phyloP scores from a whole-genome alignment of 257 asterid species.

The Primulina huaijiensis region DNA sequence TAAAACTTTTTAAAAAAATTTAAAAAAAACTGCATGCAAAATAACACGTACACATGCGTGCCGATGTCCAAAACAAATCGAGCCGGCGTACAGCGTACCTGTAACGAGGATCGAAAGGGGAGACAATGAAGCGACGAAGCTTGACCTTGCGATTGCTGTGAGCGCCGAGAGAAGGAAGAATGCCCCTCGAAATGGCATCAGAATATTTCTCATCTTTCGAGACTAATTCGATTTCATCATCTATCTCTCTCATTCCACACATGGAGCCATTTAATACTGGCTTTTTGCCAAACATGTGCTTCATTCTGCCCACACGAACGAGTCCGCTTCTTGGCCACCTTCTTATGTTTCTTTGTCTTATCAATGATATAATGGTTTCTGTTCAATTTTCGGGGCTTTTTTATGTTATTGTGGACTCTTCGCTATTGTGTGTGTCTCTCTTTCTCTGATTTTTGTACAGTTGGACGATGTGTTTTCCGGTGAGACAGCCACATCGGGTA shows the following conservation, averaged over 20 bases:
- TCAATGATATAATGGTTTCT: background rate
- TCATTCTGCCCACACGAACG: background rate
- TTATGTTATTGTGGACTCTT: background rate
- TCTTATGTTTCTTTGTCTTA: background rate
- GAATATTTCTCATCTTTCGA: conserved; percentile 48
- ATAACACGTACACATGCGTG: too few relatives aligned
- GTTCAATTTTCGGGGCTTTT: background rate
- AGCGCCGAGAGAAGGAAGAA: conserved; percentile 75
- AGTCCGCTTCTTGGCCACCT: too few relatives aligned
- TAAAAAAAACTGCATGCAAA: background rate
- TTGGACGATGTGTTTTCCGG: background rate
- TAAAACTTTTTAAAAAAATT: too few relatives aligned
- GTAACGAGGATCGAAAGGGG: conserved; percentile 58
- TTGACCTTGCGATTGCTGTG: conserved; percentile 36
- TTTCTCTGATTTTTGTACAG: background rate
- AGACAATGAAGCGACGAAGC: conserved; percentile 46
- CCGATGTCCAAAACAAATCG: too few relatives aligned
- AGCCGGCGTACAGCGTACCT: conserved; percentile 38
- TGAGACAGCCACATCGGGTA: background rate
- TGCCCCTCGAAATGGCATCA: conserved; percentile 45
- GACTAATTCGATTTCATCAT: conserved; percentile 40
- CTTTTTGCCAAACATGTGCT: background rate
- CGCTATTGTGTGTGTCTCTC: background rate
- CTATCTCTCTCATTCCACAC: conserved; percentile 29
- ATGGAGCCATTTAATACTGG: conserved; percentile 17